Evolutionary conservation across 805 yeast genomes (phyloP), one percentile per base, ranked within the genome.

Genomic region (Kodamaea kaohsiungensis): DNA sequence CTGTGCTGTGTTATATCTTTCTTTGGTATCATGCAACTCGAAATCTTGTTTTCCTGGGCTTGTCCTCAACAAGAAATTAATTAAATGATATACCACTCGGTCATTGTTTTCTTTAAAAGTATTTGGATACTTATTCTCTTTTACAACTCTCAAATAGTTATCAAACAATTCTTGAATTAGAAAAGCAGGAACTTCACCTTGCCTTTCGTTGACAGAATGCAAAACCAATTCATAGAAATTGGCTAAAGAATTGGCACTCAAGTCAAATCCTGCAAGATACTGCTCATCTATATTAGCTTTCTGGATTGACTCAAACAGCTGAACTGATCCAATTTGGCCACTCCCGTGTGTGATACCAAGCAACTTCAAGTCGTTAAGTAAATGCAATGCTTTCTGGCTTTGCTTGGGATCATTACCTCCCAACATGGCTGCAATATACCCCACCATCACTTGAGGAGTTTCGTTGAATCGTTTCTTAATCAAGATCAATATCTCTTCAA

Each of bases 381-480:
- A 50, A 2, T 60, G 50, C 10, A 67, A 58, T 0, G 65, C 65
- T 2, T 58, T 49, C 5, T 16, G 45, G 13, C 25, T 16, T 7
- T 56, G 40, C 1, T 43, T 47, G 18, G 46, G 52, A 8, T 54
- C 55, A 6, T 15, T 22, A 1, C 59, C 59, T 12, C 55, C 54
- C 53, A 68, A 73, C 16, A 72, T 54, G 1, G 75, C 61, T 0
- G 68, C 65, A 33, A 67, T 65, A 59, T 76, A 76, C 1, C 78
- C 79, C 4, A 71, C 59, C 3, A 73, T 58, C 3, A 73, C 64
- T 37, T 72, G 67, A 1, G 78, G 78, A 5, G 71, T 64, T 7
- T 54, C 53, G 0, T 69, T 61, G 52, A 64, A 76, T 53, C 68
- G 68, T 9, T 56, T 57, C 13, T 63, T 59, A 37, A 74, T 72